Evolutionary conservation across 2,329 filamentous ascomycete species (phyloP).

Genomic region (Talaromyces sp.): DNA sequence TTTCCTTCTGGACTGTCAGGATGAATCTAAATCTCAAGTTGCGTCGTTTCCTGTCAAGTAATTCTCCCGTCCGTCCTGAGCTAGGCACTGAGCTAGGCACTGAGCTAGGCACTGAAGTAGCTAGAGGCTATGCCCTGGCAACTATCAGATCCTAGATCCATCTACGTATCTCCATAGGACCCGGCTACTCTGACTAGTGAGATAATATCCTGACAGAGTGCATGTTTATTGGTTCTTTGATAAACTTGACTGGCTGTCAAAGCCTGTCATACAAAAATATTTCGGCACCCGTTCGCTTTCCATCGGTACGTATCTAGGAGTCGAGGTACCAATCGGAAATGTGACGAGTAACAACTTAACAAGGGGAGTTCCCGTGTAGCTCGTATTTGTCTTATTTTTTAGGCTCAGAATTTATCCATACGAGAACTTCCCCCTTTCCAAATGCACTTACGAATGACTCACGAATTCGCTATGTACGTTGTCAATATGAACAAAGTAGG

Average conservation of each 20-base stretch:
- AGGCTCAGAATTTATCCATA: not conserved
- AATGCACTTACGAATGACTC: not conserved
- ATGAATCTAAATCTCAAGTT: not conserved
- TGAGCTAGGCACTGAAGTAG: not conserved
- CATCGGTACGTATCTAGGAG: not conserved
- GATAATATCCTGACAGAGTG: not conserved
- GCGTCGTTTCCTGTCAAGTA: not conserved
- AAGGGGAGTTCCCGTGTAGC: not conserved
- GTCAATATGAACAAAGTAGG: not conserved
- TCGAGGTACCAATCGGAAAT: not conserved
- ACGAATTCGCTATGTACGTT: not conserved
- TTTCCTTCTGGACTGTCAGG: not conserved
- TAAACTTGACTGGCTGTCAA: not conserved
- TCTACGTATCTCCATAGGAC: not conserved
- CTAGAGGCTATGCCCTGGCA: not conserved
- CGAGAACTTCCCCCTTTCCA: not conserved
- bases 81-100: not conserved
- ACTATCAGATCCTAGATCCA: slow-evolving; percentile 8
- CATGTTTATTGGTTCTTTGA: not conserved
- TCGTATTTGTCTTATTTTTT: not conserved
- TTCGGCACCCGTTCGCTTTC: not conserved
- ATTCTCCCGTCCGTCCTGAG: not conserved
- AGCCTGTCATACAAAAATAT: not conserved
- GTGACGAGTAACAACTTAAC: not conserved
- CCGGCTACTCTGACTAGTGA: not conserved